phyloP scores from a whole-genome alignment of 1,284 basidiomycete species.

The Cryptococcus sp. region DNA sequence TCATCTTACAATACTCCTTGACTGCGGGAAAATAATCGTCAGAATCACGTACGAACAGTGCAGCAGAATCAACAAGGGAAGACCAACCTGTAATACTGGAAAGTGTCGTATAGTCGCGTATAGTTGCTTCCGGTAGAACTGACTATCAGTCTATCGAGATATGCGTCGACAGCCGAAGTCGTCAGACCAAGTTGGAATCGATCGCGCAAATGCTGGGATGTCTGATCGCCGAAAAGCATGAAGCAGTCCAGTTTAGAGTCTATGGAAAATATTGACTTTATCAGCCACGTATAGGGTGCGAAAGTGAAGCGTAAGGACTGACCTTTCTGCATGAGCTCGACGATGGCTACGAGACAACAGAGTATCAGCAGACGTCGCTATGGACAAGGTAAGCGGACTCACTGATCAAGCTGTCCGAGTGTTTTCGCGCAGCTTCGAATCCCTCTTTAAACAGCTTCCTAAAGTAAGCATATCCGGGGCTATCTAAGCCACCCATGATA shows the following conservation, averaged over 20 bases:
- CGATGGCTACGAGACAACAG: slow-evolving; percentile 65
- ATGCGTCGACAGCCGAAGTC: slow-evolving; percentile 80
- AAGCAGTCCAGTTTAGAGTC: slow-evolving; percentile 95
- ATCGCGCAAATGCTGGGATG: slow-evolving; percentile 81
- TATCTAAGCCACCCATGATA: slow-evolving; percentile 84
- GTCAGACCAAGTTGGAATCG: slow-evolving; percentile 91
- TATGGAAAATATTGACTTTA: slow-evolving; percentile 39
- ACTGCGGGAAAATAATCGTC: too few species aligned
- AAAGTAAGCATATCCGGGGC: slow-evolving; percentile 80
- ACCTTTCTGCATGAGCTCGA: slow-evolving; percentile 96
- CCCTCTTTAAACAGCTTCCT: slow-evolving; percentile 84
- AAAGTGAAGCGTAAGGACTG: slow-evolving; percentile 1
- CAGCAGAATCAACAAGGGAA: too few species aligned
- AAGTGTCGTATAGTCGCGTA: slow-evolving; percentile 88
- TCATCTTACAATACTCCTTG: too few species aligned
- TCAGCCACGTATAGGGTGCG: background rate
- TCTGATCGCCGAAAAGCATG: slow-evolving; percentile 83
- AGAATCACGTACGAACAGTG: too few species aligned
- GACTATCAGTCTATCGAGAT: slow-evolving; percentile 84
- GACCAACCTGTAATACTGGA: slow-evolving; percentile 51
- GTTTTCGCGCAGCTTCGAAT: slow-evolving; percentile 91
- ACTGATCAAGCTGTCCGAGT: slow-evolving; percentile 96
- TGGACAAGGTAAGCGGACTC: slow-evolving; percentile 48
- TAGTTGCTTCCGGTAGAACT: slow-evolving; percentile 86
- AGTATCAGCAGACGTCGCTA: slow-evolving; percentile 5